Evolutionary conservation across 164 flowering plant species (phyloP).

Genomic region (Houttuynia cordata): DNA sequence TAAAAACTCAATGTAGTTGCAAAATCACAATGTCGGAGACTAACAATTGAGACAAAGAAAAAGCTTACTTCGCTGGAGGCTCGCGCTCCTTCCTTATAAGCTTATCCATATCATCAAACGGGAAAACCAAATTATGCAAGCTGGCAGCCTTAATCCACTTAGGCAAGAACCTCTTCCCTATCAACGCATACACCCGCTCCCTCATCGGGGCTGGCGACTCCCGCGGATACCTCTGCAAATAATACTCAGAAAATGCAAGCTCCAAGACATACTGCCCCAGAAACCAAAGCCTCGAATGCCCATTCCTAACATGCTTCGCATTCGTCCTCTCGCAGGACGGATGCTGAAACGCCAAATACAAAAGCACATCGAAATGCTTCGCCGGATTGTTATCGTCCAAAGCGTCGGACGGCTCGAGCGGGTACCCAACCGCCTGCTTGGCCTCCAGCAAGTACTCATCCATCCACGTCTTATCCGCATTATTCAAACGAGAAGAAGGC

Average conservation of each 20-base stretch:
- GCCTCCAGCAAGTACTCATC: slow-evolving; percentile 90
- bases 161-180: slow-evolving; percentile 83
- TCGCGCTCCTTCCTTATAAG: slow-evolving; percentile 65
- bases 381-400: slow-evolving; percentile 55
- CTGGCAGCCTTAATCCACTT: slow-evolving; percentile 93
- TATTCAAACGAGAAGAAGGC: slow-evolving; percentile 63
- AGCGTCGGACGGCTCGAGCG: slow-evolving; percentile 66
- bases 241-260: slow-evolving; percentile 67
- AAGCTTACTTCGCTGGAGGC: slow-evolving; percentile 81
- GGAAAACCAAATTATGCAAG: slow-evolving; percentile 91
- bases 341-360: slow-evolving; percentile 93
- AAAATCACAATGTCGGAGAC: too few relatives aligned
- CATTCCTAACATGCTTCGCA: slow-evolving; percentile 64
- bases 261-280: slow-evolving; percentile 92
- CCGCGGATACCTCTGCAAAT: slow-evolving; percentile 92
- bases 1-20: too few relatives aligned
- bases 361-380: slow-evolving; percentile 77
- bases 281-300: slow-evolving; percentile 81
- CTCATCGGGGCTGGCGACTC: slow-evolving; percentile 94
- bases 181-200: slow-evolving; percentile 83
- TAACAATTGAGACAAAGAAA: background rate
- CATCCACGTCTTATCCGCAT: slow-evolving; percentile 84
- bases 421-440: slow-evolving; percentile 91
- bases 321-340: slow-evolving; percentile 72
- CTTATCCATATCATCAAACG: slow-evolving; percentile 82